Conservation (phyloP, 176 grass and related monocot genomes). For the Leersia perrieri region DNA sequence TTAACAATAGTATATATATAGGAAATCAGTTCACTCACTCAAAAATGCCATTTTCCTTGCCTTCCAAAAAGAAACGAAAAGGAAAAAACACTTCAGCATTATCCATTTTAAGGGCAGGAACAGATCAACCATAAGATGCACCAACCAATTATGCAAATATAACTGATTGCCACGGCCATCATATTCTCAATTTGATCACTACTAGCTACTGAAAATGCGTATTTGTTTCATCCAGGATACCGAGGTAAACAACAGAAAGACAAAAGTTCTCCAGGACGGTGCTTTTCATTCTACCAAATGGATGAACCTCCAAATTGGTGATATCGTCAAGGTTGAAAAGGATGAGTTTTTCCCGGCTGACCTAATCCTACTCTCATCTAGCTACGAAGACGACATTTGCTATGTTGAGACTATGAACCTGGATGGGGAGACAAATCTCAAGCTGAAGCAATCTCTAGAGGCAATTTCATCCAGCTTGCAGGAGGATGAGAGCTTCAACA, state of each 20-base stretch:
- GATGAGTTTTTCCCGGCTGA: constrained; percentile 93
- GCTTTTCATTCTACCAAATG: constrained; percentile 56
- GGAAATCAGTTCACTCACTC: too few species aligned
- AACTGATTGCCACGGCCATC: neutral
- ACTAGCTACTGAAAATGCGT: neutral
- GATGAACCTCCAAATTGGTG: constrained; percentile 67
- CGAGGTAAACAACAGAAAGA: constrained; percentile 70
- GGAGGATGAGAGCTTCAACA: constrained; percentile 34
- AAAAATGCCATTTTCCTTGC: too few species aligned
- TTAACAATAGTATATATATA: too few species aligned
- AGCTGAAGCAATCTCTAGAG: constrained; percentile 76
- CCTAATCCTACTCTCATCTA: constrained; percentile 80
- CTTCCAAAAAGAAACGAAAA: too few species aligned
- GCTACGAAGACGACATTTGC: constrained; percentile 80
- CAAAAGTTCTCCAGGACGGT: constrained; percentile 32
- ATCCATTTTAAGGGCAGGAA: neutral
- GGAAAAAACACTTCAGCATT: too few species aligned
- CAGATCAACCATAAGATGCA: neutral
- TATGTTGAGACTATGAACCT: constrained; percentile 99
- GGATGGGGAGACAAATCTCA: constrained; percentile 95
- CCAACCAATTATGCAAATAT: neutral
- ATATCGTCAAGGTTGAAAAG: constrained; percentile 78
- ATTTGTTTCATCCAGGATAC: constrained; percentile 46
- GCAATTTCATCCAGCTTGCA: constrained; percentile 45
- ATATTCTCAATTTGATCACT: neutral